Evolutionary conservation across 2,329 filamentous ascomycete genomes (phyloP).

Genomic region (Lachnellula hyalina): DNA sequence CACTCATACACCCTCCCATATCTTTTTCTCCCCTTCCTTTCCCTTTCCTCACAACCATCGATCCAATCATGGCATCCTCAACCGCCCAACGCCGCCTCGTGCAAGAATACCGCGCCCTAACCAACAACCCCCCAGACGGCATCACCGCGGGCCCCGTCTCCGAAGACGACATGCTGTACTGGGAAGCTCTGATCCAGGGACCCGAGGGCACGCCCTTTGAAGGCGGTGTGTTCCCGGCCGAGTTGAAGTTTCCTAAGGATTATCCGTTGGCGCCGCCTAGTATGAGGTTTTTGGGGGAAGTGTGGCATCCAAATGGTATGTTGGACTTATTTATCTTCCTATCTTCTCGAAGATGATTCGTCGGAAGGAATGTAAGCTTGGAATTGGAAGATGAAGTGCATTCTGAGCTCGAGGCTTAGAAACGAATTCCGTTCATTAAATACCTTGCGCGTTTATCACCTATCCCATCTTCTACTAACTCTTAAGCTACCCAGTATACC

Average conservation of each 20-base stretch:
- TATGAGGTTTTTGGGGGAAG: conserved; percentile 90
- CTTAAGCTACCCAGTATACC: conserved; percentile 83
- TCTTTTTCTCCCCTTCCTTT: neutral
- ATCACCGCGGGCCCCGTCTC: conserved; percentile 90
- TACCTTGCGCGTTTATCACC: too few relatives aligned
- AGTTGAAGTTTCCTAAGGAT: conserved; percentile 91
- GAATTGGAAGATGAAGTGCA: too few relatives aligned
- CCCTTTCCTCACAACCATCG: neutral
- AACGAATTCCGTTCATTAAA: too few relatives aligned
- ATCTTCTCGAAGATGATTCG: too few relatives aligned
- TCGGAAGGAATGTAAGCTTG: too few relatives aligned
- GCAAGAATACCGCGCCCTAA: conserved; percentile 91
- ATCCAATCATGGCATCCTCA: conserved; percentile 47
- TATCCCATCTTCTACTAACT: too few relatives aligned
- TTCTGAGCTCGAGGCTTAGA: too few relatives aligned
- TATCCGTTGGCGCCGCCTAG: conserved; percentile 94
- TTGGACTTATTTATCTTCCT: too few relatives aligned
- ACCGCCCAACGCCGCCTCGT: conserved; percentile 77
- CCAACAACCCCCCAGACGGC: conserved; percentile 92
- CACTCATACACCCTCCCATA: neutral
- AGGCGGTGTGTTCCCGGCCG: conserved; percentile 90
- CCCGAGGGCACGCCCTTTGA: conserved; percentile 95
- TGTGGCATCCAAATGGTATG: conserved; percentile 95
- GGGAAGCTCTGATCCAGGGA: conserved; percentile 94
- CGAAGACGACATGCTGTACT: conserved; percentile 92